A percentile compares a stretch with the other conserved stretches of the same genome.
Conservation (phyloP, 805 yeast genomes). For the Cyberlindnera mycetangii region DNA sequence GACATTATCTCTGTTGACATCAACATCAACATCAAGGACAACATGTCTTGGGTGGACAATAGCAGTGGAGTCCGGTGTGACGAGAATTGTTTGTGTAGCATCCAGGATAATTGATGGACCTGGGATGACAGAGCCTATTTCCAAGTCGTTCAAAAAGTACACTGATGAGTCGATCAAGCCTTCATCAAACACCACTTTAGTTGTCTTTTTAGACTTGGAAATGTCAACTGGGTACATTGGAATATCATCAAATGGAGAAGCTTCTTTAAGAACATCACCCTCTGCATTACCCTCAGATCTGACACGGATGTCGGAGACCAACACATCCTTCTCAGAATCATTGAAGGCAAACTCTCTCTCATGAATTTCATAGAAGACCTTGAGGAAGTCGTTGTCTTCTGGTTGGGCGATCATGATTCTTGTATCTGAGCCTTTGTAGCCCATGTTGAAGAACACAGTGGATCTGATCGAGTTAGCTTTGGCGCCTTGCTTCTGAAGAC, state of each 20-base stretch:
- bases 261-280: slow-evolving; percentile 12
- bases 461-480: slow-evolving; percentile 24
- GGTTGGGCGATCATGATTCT: slow-evolving; percentile 34
- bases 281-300: slow-evolving; percentile 32
- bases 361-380: slow-evolving; percentile 30
- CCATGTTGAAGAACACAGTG: slow-evolving; percentile 38
- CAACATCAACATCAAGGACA: slow-evolving; percentile 28
- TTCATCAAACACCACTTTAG: slow-evolving; percentile 32
- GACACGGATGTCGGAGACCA: slow-evolving; percentile 35
- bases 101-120: slow-evolving; percentile 67
- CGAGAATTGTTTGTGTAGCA: slow-evolving; percentile 54
- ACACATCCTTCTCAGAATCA: slow-evolving; percentile 32
- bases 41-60: slow-evolving; percentile 37
- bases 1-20: slow-evolving; percentile 36
- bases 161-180: slow-evolving; percentile 32
- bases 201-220: slow-evolving; percentile 32
- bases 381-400: slow-evolving; percentile 26
- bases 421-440: slow-evolving; percentile 47
- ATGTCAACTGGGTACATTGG: slow-evolving; percentile 23
- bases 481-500: slow-evolving; percentile 27
- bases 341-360: slow-evolving; percentile 37
- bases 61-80: slow-evolving; percentile 37
- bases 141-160: slow-evolving; percentile 30
- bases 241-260: slow-evolving; percentile 28
- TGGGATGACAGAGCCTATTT: slow-evolving; percentile 29